phyloP scores from a whole-genome alignment of 176 grass and related monocot genomes.

The Saccharum officinarum region DNA sequence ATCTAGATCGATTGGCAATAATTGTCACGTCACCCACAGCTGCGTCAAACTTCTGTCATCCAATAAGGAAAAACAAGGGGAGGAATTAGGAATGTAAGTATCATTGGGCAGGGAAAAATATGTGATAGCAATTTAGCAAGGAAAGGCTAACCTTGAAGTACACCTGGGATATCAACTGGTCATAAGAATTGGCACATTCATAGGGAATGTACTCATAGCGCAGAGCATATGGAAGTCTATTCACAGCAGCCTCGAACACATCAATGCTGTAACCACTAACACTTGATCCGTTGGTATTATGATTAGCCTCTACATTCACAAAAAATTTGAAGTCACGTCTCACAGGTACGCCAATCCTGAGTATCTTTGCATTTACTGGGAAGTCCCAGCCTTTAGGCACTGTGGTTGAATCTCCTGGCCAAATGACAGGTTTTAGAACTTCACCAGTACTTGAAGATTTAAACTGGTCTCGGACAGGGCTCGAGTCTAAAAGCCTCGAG shows the following conservation, averaged over 20 bases:
- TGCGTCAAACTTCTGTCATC: slow-evolving; percentile 46
- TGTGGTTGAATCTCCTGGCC: slow-evolving; percentile 39
- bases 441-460: neutral
- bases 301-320: slow-evolving; percentile 40
- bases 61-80: neutral
- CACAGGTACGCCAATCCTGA: slow-evolving; percentile 52
- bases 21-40: slow-evolving; percentile 64
- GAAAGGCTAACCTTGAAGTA: slow-evolving; percentile 44
- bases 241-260: slow-evolving; percentile 49
- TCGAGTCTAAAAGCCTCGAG: slow-evolving; percentile 1
- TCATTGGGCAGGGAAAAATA: neutral
- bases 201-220: slow-evolving; percentile 45
- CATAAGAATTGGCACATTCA: slow-evolving; percentile 43
- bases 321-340: slow-evolving; percentile 50
- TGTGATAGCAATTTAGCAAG: neutral
- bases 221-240: slow-evolving; percentile 44
- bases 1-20: slow-evolving; percentile 26
- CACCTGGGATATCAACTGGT: slow-evolving; percentile 60
- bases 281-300: slow-evolving; percentile 12
- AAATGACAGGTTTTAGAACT: slow-evolving; percentile 39
- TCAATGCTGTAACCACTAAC: slow-evolving; percentile 67
- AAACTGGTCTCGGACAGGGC: neutral
- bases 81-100: neutral
- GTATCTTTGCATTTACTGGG: slow-evolving; percentile 34
- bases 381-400: slow-evolving; percentile 64